Percentiles rank a stretch among this genome's conserved stretches.
phyloP scores from a whole-genome alignment of 2,329 filamentous ascomycete species.

The Hypoxylon sp. region DNA sequence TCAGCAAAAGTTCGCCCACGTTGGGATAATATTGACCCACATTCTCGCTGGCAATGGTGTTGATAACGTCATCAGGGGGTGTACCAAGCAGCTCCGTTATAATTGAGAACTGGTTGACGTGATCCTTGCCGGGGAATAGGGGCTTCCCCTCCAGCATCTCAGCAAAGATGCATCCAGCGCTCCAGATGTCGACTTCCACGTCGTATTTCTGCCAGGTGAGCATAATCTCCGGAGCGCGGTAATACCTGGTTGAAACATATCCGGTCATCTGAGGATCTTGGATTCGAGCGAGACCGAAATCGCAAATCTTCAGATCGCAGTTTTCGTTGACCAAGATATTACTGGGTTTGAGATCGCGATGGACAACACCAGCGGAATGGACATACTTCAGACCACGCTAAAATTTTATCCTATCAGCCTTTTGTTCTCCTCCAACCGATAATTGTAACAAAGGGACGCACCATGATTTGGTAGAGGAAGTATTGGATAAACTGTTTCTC shows the following conservation, averaged over 20 bases:
- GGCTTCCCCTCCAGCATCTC: slow-evolving; percentile 99
- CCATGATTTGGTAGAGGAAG: slow-evolving; percentile 98
- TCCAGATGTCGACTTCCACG: slow-evolving; percentile 99
- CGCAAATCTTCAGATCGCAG: slow-evolving; percentile 99
- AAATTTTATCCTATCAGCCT: slow-evolving; percentile 21
- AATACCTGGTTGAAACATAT: slow-evolving; percentile 98
- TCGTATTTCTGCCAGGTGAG: slow-evolving; percentile 99
- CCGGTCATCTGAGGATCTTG: slow-evolving; percentile 99
- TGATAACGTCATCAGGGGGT: slow-evolving; percentile 97
- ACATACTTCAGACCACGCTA: slow-evolving; percentile 99
- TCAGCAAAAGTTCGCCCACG: slow-evolving; percentile 36
- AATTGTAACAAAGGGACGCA: slow-evolving; percentile 60
- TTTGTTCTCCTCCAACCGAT: background rate
- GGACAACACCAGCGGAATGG: slow-evolving; percentile 96
- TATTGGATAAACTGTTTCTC: slow-evolving; percentile 99
- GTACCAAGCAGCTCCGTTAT: slow-evolving; percentile 98
- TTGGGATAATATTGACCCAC: slow-evolving; percentile 63
- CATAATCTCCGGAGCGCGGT: slow-evolving; percentile 99
- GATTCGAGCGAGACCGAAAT: slow-evolving; percentile 96
- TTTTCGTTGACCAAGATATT: slow-evolving; percentile 99
- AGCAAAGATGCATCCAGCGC: slow-evolving; percentile 97
- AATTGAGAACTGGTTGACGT: slow-evolving; percentile 99
- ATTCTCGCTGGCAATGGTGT: slow-evolving; percentile 98
- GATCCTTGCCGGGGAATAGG: slow-evolving; percentile 97
- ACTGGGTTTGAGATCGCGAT: slow-evolving; percentile 97